These are phyloP conservation scores for Drechslerella stenobrocha DNA, from an alignment of 2,329 filamentous ascomycete genomes.

Conservation along the genomic window DNA sequence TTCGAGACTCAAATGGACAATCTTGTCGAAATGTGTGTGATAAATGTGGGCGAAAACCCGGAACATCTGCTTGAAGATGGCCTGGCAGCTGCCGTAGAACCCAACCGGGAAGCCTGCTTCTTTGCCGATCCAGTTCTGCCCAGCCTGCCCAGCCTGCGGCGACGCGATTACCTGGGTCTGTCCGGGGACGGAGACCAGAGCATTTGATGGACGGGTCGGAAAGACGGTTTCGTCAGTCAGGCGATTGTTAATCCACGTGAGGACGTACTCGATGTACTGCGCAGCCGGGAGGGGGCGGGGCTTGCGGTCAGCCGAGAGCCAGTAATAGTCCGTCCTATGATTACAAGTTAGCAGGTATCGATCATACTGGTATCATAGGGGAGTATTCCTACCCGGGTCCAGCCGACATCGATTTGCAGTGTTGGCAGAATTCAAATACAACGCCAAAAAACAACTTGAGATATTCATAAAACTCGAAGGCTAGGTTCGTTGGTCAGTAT, in stretches of 20 bases:
- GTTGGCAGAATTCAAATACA: slow-evolving; percentile 81
- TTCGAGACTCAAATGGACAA: slow-evolving; percentile 78
- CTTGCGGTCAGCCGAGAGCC: slow-evolving; percentile 53
- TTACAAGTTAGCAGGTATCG: not conserved
- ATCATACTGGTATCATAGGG: slow-evolving; percentile 10
- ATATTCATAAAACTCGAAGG: slow-evolving; percentile 53
- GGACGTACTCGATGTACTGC: slow-evolving; percentile 53
- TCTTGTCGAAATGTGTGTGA: slow-evolving; percentile 90
- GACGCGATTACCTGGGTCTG: slow-evolving; percentile 60
- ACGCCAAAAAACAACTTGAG: slow-evolving; percentile 60
- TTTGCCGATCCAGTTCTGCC: slow-evolving; percentile 80
- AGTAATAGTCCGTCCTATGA: slow-evolving; percentile 53
- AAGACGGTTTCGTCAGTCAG: slow-evolving; percentile 53
- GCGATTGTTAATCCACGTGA: slow-evolving; percentile 53
- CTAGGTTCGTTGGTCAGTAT: slow-evolving; percentile 18
- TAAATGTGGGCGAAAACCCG: slow-evolving; percentile 97
- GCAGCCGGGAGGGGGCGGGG: slow-evolving; percentile 52
- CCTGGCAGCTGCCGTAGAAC: slow-evolving; percentile 87
- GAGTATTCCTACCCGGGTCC: slow-evolving; percentile 71
- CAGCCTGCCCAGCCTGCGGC: slow-evolving; percentile 65
- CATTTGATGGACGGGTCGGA: slow-evolving; percentile 52
- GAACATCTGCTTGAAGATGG: slow-evolving; percentile 97
- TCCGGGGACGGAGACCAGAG: slow-evolving; percentile 53
- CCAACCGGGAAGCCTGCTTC: slow-evolving; percentile 87
- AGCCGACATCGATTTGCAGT: slow-evolving; percentile 90